These are phyloP conservation scores for Cucurbita maxima DNA, from an alignment of 306 rosid genomes.

Conservation along the genomic window DNA sequence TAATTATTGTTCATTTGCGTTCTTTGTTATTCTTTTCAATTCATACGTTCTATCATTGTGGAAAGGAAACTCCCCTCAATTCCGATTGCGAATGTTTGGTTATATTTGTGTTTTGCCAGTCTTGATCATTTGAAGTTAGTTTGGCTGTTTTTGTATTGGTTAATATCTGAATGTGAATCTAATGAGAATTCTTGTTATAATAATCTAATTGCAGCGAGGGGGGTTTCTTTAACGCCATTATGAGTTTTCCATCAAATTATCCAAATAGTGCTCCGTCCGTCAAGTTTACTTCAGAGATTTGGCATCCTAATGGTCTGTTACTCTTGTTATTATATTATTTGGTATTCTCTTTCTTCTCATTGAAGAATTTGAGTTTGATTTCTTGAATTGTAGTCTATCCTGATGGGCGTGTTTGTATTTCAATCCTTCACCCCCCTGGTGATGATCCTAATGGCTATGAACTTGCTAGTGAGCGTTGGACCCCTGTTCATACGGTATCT, in stretches of 20 bases:
- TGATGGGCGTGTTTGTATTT: conserved; percentile 98
- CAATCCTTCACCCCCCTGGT: conserved; percentile 97
- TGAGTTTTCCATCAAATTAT: conserved; percentile 87
- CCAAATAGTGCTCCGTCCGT: conserved; percentile 94
- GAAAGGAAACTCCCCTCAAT: background rate
- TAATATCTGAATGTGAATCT: background rate
- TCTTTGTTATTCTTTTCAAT: too few species aligned
- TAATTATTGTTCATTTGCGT: background rate
- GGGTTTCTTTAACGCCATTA: conserved; percentile 89
- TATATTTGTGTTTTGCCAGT: background rate
- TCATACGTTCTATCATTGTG: background rate
- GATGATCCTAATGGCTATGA: conserved; percentile 98
- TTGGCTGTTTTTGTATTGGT: background rate
- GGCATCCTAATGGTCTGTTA: conserved; percentile 91
- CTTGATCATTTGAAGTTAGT: background rate
- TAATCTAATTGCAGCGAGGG: conserved; percentile 58
- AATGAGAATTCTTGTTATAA: background rate
- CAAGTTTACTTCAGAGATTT: conserved; percentile 71
- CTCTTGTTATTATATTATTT: background rate
- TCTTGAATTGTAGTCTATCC: conserved; percentile 51
- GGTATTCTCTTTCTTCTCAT: background rate
- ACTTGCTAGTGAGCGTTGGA: conserved; percentile 99
- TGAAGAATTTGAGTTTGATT: background rate
- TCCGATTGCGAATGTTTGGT: background rate
- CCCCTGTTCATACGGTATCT: conserved; percentile 87